A percentile compares a stretch with the other conserved stretches of the same genome.
Evolutionary conservation across 352 stramenopile species (phyloP).

Genomic region (Pythium dissimile): DNA sequence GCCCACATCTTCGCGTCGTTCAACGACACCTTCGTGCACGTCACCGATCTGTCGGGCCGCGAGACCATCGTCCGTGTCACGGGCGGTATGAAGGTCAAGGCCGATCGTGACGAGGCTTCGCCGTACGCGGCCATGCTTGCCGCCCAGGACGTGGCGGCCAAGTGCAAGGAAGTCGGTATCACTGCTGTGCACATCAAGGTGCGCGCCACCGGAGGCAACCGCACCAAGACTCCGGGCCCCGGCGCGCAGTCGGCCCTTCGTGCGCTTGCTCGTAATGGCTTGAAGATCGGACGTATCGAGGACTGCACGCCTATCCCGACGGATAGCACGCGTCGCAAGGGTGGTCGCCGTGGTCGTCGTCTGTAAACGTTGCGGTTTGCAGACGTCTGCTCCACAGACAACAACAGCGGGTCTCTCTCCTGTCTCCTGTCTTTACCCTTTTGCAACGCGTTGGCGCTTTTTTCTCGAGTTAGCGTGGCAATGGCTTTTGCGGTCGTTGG

Average conservation of each 20-base stretch:
- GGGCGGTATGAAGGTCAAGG: conserved; percentile 99
- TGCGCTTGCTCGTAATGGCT: conserved; percentile 97
- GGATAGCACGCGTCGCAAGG: conserved; percentile 98
- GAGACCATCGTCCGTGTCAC: conserved; percentile 99
- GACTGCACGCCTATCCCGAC: conserved; percentile 99
- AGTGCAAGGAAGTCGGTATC: conserved; percentile 98
- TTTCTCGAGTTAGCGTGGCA: not conserved
- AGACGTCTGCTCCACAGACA: not conserved
- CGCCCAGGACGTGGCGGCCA: conserved; percentile 97
- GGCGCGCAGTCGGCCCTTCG: conserved; percentile 98
- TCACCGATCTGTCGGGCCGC: conserved; percentile 99
- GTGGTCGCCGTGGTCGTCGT: conserved; percentile 98
- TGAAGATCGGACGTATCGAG: conserved; percentile 99
- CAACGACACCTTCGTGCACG: conserved; percentile 99
- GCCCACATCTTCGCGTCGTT: conserved; percentile 99
- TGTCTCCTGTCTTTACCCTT: not conserved
- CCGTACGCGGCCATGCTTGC: conserved; percentile 99
- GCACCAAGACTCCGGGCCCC: conserved; percentile 97
- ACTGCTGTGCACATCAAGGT: conserved; percentile 99
- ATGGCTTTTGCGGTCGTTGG: not conserved
- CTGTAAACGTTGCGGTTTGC: conserved; percentile 95
- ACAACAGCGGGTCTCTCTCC: not conserved
- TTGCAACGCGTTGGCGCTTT: not conserved
- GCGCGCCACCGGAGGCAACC: conserved; percentile 98
- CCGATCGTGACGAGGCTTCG: conserved; percentile 99